Conservation (phyloP, 2,329 filamentous ascomycete genomes). For the Arachnomyces sp. region DNA sequence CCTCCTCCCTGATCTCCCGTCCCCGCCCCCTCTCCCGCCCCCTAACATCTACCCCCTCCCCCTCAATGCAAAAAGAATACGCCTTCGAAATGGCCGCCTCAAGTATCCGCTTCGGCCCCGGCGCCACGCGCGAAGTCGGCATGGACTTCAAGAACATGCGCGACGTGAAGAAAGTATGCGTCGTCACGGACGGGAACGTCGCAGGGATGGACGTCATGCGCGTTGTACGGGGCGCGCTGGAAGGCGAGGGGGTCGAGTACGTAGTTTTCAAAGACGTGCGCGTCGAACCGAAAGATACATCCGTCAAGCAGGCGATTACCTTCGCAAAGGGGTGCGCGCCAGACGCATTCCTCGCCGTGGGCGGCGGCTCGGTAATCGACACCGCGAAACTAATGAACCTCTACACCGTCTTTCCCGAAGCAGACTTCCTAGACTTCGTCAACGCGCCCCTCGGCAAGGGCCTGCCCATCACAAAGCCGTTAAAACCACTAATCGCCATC, state of each 20-base stretch:
- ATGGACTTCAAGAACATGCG: slow-evolving; percentile 96
- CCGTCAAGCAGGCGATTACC: slow-evolving; percentile 82
- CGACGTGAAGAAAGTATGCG: slow-evolving; percentile 76
- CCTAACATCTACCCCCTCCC: slow-evolving; percentile 65
- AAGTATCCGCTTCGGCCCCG: slow-evolving; percentile 86
- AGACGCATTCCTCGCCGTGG: slow-evolving; percentile 84
- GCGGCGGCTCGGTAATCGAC: slow-evolving; percentile 88
- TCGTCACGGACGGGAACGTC: slow-evolving; percentile 84
- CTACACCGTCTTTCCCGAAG: slow-evolving; percentile 82
- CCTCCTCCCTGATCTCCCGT: slow-evolving; percentile 41
- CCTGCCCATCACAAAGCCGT: slow-evolving; percentile 58
- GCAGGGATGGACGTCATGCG: slow-evolving; percentile 82
- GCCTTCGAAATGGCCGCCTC: slow-evolving; percentile 98
- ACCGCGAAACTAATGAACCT: slow-evolving; percentile 99
- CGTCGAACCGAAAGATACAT: slow-evolving; percentile 91
- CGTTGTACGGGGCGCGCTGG: slow-evolving; percentile 71
- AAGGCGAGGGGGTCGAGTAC: slow-evolving; percentile 68
- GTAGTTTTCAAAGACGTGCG: slow-evolving; percentile 71
- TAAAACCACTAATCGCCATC: slow-evolving; percentile 71
- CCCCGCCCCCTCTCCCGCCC: slow-evolving; percentile 66
- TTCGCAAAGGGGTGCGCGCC: slow-evolving; percentile 72
- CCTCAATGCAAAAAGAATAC: slow-evolving; percentile 77
- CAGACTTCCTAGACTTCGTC: slow-evolving; percentile 94
- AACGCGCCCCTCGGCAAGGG: slow-evolving; percentile 89
- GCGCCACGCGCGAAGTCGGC: slow-evolving; percentile 88